Conservation (phyloP, 352 stramenopile genomes). For the Phytopythium montanum region DNA sequence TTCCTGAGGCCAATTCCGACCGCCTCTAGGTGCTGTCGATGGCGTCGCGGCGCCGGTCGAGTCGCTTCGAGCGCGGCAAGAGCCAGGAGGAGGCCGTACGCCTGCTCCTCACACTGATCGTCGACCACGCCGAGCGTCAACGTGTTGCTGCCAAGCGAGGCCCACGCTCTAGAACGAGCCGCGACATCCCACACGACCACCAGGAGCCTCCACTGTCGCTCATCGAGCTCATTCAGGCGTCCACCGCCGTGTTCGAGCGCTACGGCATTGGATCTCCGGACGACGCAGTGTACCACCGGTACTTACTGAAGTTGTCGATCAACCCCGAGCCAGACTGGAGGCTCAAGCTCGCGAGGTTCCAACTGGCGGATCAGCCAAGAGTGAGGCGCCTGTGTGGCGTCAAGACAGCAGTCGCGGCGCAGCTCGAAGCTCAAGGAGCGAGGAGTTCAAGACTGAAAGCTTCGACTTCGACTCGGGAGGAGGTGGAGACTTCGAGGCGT, state of each 20-base stretch:
- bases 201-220: slow-evolving; percentile 31
- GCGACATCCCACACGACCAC: too few relatives aligned
- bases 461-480: too few relatives aligned
- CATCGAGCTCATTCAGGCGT: slow-evolving; percentile 63
- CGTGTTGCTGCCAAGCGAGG: background rate
- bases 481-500: background rate
- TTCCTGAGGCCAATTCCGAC: too few relatives aligned
- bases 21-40: too few relatives aligned
- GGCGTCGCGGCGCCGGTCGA: background rate
- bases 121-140: slow-evolving; percentile 22
- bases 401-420: background rate
- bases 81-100: slow-evolving; percentile 19
- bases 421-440: background rate
- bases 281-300: slow-evolving; percentile 52
- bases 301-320: slow-evolving; percentile 49
- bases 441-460: background rate
- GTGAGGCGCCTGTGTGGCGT: slow-evolving; percentile 14
- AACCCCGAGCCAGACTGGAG: slow-evolving; percentile 55
- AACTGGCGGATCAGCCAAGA: slow-evolving; percentile 10
- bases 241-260: slow-evolving; percentile 43
- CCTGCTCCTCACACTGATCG: slow-evolving; percentile 49
- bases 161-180: background rate
- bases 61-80: background rate
- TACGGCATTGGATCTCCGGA: slow-evolving; percentile 36
- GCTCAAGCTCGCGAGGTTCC: slow-evolving; percentile 44